Evolutionary conservation across 371 early-diverging fungal species (phyloP).

Genomic region (Enteropsectra breve): DNA sequence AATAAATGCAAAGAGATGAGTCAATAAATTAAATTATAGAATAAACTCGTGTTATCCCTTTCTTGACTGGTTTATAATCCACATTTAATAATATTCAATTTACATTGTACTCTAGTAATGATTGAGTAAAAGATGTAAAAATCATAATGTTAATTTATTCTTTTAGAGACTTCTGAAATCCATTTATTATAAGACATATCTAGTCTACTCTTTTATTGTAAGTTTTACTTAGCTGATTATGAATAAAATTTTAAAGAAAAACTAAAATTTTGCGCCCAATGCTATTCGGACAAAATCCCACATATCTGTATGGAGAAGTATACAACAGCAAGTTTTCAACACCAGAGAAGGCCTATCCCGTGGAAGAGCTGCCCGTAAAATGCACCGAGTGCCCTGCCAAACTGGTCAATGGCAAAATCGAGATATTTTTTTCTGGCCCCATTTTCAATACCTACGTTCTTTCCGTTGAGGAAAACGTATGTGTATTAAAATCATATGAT

Average conservation of each 20-base stretch:
- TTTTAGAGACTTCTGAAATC: too few relatives aligned
- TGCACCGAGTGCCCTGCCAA: not conserved
- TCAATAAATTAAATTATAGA: too few relatives aligned
- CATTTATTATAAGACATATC: too few relatives aligned
- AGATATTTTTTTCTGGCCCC: constrained; percentile 32
- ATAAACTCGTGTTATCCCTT: too few relatives aligned
- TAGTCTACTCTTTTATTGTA: too few relatives aligned
- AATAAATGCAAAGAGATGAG: too few relatives aligned
- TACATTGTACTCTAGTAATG: too few relatives aligned
- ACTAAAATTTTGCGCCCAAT: constrained; percentile 25
- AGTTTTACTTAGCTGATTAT: too few relatives aligned
- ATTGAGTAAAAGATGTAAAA: too few relatives aligned
- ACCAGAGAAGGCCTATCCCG: constrained; percentile 20
- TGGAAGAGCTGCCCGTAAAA: constrained; percentile 5
- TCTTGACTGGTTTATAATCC: too few relatives aligned
- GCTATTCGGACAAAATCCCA: constrained; percentile 31
- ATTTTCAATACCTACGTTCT: constrained; percentile 49
- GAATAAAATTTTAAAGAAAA: constrained; percentile 1
- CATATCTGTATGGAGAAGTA: constrained; percentile 45
- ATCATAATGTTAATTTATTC: too few relatives aligned
- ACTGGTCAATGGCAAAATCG: constrained; percentile 6
- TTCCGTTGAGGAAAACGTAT: constrained; percentile 26
- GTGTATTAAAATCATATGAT: constrained; percentile 17
- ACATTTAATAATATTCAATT: too few relatives aligned
- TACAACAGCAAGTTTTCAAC: constrained; percentile 25